Base-by-base conservation (phyloP, 768 basidiomycete species). In the Termitomyces sp. region DNA sequence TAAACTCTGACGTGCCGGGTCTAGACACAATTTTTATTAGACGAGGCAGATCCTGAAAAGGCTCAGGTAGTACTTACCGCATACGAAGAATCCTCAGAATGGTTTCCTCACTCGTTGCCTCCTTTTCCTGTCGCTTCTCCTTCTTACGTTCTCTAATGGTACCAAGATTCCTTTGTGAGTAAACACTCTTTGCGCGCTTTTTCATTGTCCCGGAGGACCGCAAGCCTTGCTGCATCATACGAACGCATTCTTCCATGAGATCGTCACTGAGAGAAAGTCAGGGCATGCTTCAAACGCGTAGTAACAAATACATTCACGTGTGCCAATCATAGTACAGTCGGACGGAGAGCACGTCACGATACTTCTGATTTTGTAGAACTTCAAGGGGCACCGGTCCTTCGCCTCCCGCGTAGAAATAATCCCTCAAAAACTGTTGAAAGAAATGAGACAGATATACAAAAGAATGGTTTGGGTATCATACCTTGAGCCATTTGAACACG, bases 401-500 rank as follows among this genome's bases (percentile, higher is more conserved):
- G 10, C 96, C 96, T 14, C 85, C 88, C 3, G 91, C 94, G 67
- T 97, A 86, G 77, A 98, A 98, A 75, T 94, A 99, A 68, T 97
- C 92, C 55, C 88, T 78, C 68, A 99, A 66, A 77, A 98, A 98
- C 92, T 96, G 60, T 31, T 5, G 15, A 23, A 53, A 47, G 38
- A 50, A 31, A 56, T 59, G 19, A 65, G 28, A 7, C 31, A 17
- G 56, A 30, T 45, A 3, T 40, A 28, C 43, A 9, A 14, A n/a
- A 5, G 31, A 33, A 49, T 23, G 12, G 40, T 7, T 35, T 40
- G 5, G 7, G 15, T 38, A 38, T 10, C 59, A 17, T 55, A 91
- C 94, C 85, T 94, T 95, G 53, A 98, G 70, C 93, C 97, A 98
- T 69, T 94, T 96, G 76, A 98, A 93, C n/a, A 95, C 96, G 57